Evolutionary conservation across 2,329 filamentous ascomycete genomes (phyloP), one percentile per base, ranked within the genome.

Genomic region (Penicillium sp.): DNA sequence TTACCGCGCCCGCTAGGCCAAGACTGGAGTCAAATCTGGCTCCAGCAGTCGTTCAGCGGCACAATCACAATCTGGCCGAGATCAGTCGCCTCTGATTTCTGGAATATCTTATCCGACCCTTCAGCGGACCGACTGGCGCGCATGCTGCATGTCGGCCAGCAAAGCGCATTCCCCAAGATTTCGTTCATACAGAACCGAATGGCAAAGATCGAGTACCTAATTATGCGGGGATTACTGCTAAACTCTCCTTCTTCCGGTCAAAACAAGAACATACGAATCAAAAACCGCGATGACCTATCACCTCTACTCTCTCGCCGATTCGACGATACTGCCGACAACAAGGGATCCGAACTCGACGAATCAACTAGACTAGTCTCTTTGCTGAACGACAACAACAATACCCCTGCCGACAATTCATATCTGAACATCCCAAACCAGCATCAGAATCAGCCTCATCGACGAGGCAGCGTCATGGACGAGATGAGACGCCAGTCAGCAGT

Each of bases 61-160:
- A 97, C 91, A 9, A 88, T 97, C 61, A 99, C 94, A 12, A 92
- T 99, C 67, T 97, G 93, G 92, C 94, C 94, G 7, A 91, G 91
- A 70, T 87, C 86, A 12, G 77, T 86, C 3, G 76, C 84, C 1
- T 88, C 85, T 1, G 94, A 99, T 74, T 95, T 97, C 69, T 85
- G 82, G 69, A 84, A 90, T 64, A 96, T 99, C 60, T 81, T 99
- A 1, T 85, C 87, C 0, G 94, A 99, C 67, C 94, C 94, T 0
- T 87, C 84, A 43, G 78, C 86, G 3, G 78, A 85, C 49, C 81
- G 91, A 3, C 76, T 99, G 11, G 90, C 89, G 6, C 82, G 88
- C 38, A 97, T 97, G 93, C 83, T 99, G 14, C 88, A 91, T 60
- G 88, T 90, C 57, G 94, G 94, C 20, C 89, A 95, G 71, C 89